phyloP scores from a whole-genome alignment of 2,329 filamentous ascomycete species.

The Zasmidium angulare region DNA sequence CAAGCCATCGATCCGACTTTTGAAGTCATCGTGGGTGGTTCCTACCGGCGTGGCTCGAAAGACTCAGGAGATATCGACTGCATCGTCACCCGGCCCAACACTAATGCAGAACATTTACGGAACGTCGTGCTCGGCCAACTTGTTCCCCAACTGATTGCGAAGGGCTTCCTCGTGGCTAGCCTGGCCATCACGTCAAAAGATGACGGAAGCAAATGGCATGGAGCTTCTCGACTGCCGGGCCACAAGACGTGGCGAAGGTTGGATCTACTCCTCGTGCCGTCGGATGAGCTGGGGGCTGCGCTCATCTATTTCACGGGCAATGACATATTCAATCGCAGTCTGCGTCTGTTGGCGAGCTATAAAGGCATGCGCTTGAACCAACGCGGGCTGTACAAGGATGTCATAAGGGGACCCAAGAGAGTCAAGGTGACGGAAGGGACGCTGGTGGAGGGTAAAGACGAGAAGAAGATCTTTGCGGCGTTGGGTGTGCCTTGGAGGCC shows the following conservation, averaged over 20 bases:
- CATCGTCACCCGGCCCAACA: conserved; percentile 70
- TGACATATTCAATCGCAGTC: conserved; percentile 88
- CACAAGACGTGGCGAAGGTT: conserved; percentile 71
- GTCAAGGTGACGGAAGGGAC: conserved; percentile 66
- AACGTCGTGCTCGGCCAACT: conserved; percentile 63
- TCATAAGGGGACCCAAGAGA: conserved; percentile 59
- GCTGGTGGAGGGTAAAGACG: conserved; percentile 71
- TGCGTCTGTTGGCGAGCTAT: conserved; percentile 74
- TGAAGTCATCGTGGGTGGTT: conserved; percentile 75
- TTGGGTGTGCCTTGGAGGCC: conserved; percentile 83
- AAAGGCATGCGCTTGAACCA: conserved; percentile 87
- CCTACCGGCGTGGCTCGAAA: conserved; percentile 75
- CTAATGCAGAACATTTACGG: conserved; percentile 58
- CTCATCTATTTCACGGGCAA: conserved; percentile 96
- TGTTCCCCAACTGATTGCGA: conserved; percentile 59
- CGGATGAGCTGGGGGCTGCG: conserved; percentile 75
- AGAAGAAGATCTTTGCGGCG: conserved; percentile 77
- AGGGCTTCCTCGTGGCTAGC: conserved; percentile 67
- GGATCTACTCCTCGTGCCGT: conserved; percentile 81
- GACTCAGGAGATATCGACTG: conserved; percentile 82
- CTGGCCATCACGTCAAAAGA: conserved; percentile 57
- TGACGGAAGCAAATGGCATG: conserved; percentile 81
- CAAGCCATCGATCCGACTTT: conserved; percentile 61
- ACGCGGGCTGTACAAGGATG: conserved; percentile 71
- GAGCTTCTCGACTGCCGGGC: conserved; percentile 71